Evolutionary conservation across 2,329 filamentous ascomycete genomes (phyloP).

Genomic region (Ophiocordyceps australis): DNA sequence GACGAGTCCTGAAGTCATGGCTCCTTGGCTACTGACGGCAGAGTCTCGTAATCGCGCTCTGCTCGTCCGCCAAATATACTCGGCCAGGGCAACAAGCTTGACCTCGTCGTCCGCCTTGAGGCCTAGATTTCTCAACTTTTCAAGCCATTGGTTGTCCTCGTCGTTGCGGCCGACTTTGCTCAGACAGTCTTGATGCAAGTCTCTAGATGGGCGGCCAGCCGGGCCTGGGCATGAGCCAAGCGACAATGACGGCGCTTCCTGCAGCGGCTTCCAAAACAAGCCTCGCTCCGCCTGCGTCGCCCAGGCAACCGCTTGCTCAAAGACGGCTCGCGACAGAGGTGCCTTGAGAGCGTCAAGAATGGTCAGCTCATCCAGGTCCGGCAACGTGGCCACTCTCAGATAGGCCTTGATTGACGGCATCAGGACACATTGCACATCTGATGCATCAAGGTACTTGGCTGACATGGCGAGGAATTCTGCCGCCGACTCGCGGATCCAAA

Average conservation of each 20-base stretch:
- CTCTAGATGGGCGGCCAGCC: slow-evolving; percentile 35
- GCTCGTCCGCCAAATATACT: slow-evolving; percentile 81
- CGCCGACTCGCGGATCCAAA: slow-evolving; percentile 87
- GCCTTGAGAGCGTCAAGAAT: slow-evolving; percentile 71
- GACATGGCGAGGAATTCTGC: slow-evolving; percentile 67
- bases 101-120: slow-evolving; percentile 70
- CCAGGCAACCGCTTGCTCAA: slow-evolving; percentile 79
- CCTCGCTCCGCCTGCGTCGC: slow-evolving; percentile 65
- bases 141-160: slow-evolving; percentile 89
- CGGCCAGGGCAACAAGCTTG: slow-evolving; percentile 69
- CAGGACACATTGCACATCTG: slow-evolving; percentile 71
- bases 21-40: slow-evolving; percentile 14
- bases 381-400: slow-evolving; percentile 52
- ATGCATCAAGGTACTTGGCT: slow-evolving; percentile 55
- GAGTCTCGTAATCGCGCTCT: slow-evolving; percentile 45
- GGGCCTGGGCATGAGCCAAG: slow-evolving; percentile 41
- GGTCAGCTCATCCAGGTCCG: slow-evolving; percentile 49
- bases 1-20: slow-evolving; percentile 32
- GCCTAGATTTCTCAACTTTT: slow-evolving; percentile 66
- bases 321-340: slow-evolving; percentile 59
- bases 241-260: slow-evolving; percentile 42
- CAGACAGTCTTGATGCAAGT: slow-evolving; percentile 37
- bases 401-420: slow-evolving; percentile 67
- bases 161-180: slow-evolving; percentile 58
- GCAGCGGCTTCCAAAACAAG: slow-evolving; percentile 69